Evolutionary conservation across 2,329 filamentous ascomycete genomes (phyloP).

Genomic region (Cladosporium sp.): DNA sequence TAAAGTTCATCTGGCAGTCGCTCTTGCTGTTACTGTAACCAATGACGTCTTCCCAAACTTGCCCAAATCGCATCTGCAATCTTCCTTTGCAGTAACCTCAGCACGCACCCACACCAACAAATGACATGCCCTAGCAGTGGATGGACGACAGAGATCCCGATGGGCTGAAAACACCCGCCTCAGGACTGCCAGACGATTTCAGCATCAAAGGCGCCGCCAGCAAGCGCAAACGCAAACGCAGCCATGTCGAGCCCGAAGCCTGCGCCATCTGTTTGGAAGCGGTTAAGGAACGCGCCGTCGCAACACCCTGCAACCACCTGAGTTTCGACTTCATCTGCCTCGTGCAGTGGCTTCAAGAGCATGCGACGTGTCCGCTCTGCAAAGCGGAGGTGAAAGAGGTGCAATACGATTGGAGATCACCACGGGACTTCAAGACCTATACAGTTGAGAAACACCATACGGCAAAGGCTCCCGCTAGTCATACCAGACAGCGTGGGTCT

Average conservation of each 20-base stretch:
- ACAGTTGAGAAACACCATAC: slow-evolving; percentile 37
- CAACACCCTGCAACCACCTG: slow-evolving; percentile 74
- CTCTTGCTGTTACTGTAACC: neutral
- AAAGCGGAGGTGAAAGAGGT: slow-evolving; percentile 56
- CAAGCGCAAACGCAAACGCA: slow-evolving; percentile 2
- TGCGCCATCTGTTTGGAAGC: slow-evolving; percentile 87
- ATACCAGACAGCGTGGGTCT: neutral
- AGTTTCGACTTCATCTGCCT: slow-evolving; percentile 87
- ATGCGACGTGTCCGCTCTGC: slow-evolving; percentile 77
- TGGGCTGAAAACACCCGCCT: slow-evolving; percentile 14
- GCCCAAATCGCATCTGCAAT: neutral
- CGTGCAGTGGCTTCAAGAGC: slow-evolving; percentile 74
- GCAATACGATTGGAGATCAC: slow-evolving; percentile 61
- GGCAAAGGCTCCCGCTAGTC: neutral
- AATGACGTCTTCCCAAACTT: slow-evolving; percentile 1
- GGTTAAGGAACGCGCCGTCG: slow-evolving; percentile 69
- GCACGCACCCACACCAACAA: neutral
- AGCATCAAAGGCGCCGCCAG: slow-evolving; percentile 31
- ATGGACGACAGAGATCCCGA: slow-evolving; percentile 23
- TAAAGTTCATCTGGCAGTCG: neutral
- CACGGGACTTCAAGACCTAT: slow-evolving; percentile 60
- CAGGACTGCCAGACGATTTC: slow-evolving; percentile 24
- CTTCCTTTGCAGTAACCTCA: neutral
- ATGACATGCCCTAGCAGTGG: slow-evolving; percentile 15
- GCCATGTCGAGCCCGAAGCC: slow-evolving; percentile 42